Evolutionary conservation across 2,329 filamentous ascomycete species (phyloP), one percentile per base, ranked within the genome.

Genomic region (Neopestalotiopsis rosae): DNA sequence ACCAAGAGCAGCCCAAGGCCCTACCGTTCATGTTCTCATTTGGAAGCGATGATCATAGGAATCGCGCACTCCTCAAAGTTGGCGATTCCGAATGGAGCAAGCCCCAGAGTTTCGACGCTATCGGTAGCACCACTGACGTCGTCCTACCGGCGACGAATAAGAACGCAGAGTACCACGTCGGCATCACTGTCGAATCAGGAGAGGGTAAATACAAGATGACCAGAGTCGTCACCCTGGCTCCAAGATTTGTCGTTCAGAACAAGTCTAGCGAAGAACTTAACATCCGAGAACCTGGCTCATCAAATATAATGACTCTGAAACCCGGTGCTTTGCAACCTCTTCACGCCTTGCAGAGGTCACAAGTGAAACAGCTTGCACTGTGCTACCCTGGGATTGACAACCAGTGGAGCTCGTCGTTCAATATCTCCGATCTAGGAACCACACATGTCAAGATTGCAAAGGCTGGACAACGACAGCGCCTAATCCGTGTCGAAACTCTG

Each of bases 181-280:
- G 96, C 61, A 90, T 99, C 63, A 95, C 92, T 1, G 91, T 99
- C 38, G 90, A 93, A 69, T 92, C 97, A 69, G 96, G 96, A 12
- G 92, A 97, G 76, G 96, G 96, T 75, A 99, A 99, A 81, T 99
- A 98, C 84, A 98, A 97, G 80, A 86, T 99, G 85, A 97, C 94
- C 20, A 98, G 97, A 82, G 92, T 98, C 13, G 93, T 99, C 32
- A 98, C 95, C 0, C 88, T 99, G 56, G 91, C 96, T 0, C 96
- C 97, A 32, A 90, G 96, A 30, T 99, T 97, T 76, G 92, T 99
- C 67, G 85, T 99, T 72, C 95, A 97, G 80, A 99, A 98, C 83
- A 95, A 94, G 80, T 86, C 98, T 67, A 91, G 88, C 34, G 95
- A 99, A 77, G 93, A 96, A 68, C 89, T 99, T 70, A 90, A 96